Conservation (phyloP, 495 filamentous ascomycete species). For the Polyplosphaeria fusca region DNA sequence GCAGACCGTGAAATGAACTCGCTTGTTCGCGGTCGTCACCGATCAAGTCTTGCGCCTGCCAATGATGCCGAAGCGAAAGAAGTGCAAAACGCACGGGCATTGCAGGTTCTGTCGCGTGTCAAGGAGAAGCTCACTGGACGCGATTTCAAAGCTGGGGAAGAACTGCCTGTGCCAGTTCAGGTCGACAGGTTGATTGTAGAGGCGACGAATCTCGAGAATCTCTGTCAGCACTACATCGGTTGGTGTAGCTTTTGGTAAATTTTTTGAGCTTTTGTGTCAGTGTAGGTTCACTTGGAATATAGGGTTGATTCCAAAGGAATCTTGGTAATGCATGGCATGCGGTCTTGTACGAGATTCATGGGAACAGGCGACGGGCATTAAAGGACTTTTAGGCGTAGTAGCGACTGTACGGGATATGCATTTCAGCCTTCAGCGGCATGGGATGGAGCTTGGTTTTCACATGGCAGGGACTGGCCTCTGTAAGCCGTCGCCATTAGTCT, state of each 20-base stretch:
- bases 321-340: too few relatives aligned
- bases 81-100: constrained; percentile 85
- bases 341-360: too few relatives aligned
- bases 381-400: too few relatives aligned
- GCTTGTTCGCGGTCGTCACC: constrained; percentile 28
- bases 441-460: too few relatives aligned
- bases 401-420: too few relatives aligned
- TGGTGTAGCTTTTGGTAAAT: constrained; percentile 94
- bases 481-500: too few relatives aligned
- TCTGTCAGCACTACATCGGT: constrained; percentile 98
- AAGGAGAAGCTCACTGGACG: constrained; percentile 86
- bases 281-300: too few relatives aligned
- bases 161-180: constrained; percentile 81
- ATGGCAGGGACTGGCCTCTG: too few relatives aligned
- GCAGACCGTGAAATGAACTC: constrained; percentile 16
- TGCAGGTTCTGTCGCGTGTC: constrained; percentile 88
- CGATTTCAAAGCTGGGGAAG: constrained; percentile 65
- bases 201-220: constrained; percentile 93
- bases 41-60: constrained; percentile 33
- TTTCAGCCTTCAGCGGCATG: too few relatives aligned
- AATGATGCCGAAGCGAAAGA: constrained; percentile 57
- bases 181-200: constrained; percentile 92
- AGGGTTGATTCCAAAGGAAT: too few relatives aligned
- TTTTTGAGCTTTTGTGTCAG: too few relatives aligned
- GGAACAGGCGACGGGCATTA: too few relatives aligned